Evolutionary conservation across 305 asterid species (phyloP), one percentile per base, ranked within the genome.

Genomic region (Rubia tinctorum): DNA sequence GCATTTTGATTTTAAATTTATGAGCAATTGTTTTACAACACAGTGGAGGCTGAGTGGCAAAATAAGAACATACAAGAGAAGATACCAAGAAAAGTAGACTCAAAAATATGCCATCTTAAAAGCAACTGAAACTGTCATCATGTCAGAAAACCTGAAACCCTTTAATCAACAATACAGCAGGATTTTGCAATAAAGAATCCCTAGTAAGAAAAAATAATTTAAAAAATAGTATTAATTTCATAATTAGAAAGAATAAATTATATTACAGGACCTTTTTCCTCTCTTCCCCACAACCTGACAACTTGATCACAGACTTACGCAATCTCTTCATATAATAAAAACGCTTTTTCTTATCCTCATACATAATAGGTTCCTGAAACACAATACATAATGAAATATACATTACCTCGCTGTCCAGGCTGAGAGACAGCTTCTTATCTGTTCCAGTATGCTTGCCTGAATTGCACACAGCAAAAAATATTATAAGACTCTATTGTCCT

Each of bases 401-500:
- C 79, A 67, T 79, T 73, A 86, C 99, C 97, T 92, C 97, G 75
- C 87, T 89, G 82, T 95, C 99, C 89, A 95, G 76, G 77, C 99
- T 91, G 56, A 95, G 84, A 13, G 99, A 95, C 59, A 95, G 93
- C 85, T 83, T 91, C 91, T 91, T 92, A 84, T 95, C 98, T 2
- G 90, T 79, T 84, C 90, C 95, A 0, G 97, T 80, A 80, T 95
- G 96, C 80, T 95, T 95, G 89, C 99, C 99, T 95, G 62, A 58
- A 76, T 77, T 47, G 55, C 39, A 72, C 74, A 80, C 22, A 73
- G 42, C 12, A 69, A 80, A 71, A 62, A 76, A 72, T 73, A 72
- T 73, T 14, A 43, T 43, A 62, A 44, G 34, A 78, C 14, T 34
- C 27, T 53, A 37, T 20, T 9, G n/a, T 77, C 68, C 78, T 60